Percentiles rank a stretch among this genome's conserved stretches.
phyloP scores from a whole-genome alignment of 805 yeast genomes.

The Helenozyma rhizophorensis region DNA sequence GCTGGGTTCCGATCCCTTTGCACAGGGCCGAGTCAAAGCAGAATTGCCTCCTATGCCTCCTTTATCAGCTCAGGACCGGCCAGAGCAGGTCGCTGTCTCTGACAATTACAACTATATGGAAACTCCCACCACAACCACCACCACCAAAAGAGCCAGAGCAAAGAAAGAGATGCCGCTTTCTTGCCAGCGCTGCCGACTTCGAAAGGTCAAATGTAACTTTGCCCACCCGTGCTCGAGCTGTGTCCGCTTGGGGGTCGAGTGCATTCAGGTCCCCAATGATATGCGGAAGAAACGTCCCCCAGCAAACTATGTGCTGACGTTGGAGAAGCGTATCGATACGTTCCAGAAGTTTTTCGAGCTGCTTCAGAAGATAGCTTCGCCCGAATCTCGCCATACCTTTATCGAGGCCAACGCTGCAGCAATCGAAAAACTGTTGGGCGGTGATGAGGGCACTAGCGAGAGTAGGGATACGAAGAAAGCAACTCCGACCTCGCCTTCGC shows the following conservation, averaged over 20 bases:
- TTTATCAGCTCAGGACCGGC: too few species aligned
- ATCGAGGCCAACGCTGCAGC: slow-evolving; percentile 17
- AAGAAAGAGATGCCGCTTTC: slow-evolving; percentile 15
- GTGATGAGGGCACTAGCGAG: slow-evolving; percentile 10
- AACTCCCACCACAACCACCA: neutral
- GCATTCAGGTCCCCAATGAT: slow-evolving; percentile 45
- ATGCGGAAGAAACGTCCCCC: slow-evolving; percentile 49
- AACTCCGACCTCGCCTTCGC: slow-evolving; percentile 1
- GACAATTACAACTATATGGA: too few species aligned
- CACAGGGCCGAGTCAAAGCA: too few species aligned
- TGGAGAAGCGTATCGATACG: slow-evolving; percentile 30
- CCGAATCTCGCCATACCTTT: slow-evolving; percentile 18
- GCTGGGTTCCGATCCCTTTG: too few species aligned
- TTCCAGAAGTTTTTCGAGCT: slow-evolving; percentile 22
- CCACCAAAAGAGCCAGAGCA: neutral
- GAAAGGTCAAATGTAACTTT: slow-evolving; percentile 47
- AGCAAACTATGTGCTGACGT: slow-evolving; percentile 44
- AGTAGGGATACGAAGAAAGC: slow-evolving; percentile 1
- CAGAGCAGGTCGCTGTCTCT: too few species aligned
- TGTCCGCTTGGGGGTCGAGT: slow-evolving; percentile 37
- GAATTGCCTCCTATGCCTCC: too few species aligned
- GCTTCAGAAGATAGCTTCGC: slow-evolving; percentile 18
- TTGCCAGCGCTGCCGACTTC: slow-evolving; percentile 39
- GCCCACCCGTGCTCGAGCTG: slow-evolving; percentile 49
- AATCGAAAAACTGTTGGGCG: slow-evolving; percentile 26